These are phyloP conservation scores for Chrysopogon serrulatus DNA, from an alignment of 176 grass and related monocot species.

Conservation along the genomic window DNA sequence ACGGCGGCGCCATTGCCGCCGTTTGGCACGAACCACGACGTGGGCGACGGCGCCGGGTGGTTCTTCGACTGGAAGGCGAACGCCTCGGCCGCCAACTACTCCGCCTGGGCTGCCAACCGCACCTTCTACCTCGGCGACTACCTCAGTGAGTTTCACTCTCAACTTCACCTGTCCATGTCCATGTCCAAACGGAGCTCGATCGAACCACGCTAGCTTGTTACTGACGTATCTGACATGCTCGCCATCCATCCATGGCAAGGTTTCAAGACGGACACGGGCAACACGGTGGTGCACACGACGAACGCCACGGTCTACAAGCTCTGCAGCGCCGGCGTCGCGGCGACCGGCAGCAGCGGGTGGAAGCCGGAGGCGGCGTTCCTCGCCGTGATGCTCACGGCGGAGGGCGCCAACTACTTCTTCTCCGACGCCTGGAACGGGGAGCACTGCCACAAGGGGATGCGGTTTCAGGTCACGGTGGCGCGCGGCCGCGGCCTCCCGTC, in stretches of 20 bases:
- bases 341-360: background rate
- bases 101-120: constrained; percentile 53
- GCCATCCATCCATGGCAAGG: background rate
- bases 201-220: background rate
- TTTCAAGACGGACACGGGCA: constrained; percentile 44
- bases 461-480: constrained; percentile 30
- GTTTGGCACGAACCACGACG: constrained; percentile 53
- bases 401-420: constrained; percentile 68
- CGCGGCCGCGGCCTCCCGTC: constrained; percentile 45
- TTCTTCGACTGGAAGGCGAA: constrained; percentile 58
- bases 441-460: constrained; percentile 57
- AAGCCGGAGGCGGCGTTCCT: constrained; percentile 29
- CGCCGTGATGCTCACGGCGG: constrained; percentile 40
- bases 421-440: constrained; percentile 32
- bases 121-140: constrained; percentile 80
- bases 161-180: background rate
- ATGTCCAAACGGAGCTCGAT: background rate
- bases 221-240: background rate
- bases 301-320: constrained; percentile 43
- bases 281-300: constrained; percentile 53
- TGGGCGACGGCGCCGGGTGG: constrained; percentile 59
- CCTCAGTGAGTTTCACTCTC: constrained; percentile 40
- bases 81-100: constrained; percentile 55
- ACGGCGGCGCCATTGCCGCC: constrained; percentile 12
- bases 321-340: constrained; percentile 17